A percentile compares a stretch with the other conserved stretches of the same genome.
These are phyloP conservation scores for Pseudohyphozyma bogoriensis DNA, from an alignment of 768 basidiomycete genomes.

Conservation along the genomic window DNA sequence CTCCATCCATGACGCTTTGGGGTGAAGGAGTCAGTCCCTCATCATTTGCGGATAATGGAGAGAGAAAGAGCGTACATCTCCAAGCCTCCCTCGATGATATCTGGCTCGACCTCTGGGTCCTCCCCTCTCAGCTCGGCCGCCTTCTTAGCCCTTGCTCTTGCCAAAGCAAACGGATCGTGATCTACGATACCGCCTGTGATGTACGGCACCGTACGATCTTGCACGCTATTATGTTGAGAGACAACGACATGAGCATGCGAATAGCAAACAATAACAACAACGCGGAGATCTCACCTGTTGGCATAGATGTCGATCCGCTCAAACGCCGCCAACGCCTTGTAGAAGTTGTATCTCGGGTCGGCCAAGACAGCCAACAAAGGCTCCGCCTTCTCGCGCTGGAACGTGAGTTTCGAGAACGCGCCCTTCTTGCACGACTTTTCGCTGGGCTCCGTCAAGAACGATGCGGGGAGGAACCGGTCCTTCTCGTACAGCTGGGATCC, in stretches of 20 bases:
- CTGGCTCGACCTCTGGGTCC: conserved; percentile 46
- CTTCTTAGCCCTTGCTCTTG: conserved; percentile 20
- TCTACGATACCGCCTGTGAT: conserved; percentile 63
- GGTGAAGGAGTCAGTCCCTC: no score
- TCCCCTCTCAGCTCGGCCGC: conserved; percentile 47
- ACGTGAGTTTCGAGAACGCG: conserved; percentile 32
- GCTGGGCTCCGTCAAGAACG: conserved; percentile 5
- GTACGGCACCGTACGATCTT: conserved; percentile 71
- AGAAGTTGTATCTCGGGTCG: conserved; percentile 66
- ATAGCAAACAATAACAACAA: not conserved
- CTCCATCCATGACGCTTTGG: conserved; percentile 38
- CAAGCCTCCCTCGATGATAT: conserved; percentile 11
- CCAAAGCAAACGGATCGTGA: conserved; percentile 45
- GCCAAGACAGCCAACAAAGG: conserved; percentile 67
- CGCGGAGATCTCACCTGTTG: conserved; percentile 51
- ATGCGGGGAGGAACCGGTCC: conserved; percentile 47
- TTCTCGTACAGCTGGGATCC: conserved; percentile 66
- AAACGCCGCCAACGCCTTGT: conserved; percentile 59
- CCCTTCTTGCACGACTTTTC: conserved; percentile 34
- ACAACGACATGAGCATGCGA: not conserved
- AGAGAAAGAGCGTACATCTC: conserved; percentile 38
- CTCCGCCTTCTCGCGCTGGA: conserved; percentile 45
- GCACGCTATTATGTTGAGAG: conserved; percentile 22
- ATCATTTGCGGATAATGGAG: conserved; percentile 42
- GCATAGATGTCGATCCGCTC: conserved; percentile 65